A percentile compares a stretch with the other conserved stretches of the same genome.
These are phyloP conservation scores for Leishmania tarentolae DNA, from an alignment of 208 protist species.

Conservation along the genomic window DNA sequence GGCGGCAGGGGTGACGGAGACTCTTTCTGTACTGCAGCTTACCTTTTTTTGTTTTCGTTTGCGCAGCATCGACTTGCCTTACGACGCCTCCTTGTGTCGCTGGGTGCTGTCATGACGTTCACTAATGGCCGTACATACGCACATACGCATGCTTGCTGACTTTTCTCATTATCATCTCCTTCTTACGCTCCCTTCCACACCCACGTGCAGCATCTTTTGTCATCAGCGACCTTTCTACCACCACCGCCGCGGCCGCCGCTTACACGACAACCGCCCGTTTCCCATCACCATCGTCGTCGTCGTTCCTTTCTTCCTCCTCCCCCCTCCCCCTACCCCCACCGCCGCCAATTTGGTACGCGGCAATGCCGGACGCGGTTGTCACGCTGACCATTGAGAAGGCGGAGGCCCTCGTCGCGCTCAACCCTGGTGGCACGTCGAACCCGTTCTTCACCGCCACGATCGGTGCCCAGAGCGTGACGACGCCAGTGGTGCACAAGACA, in stretches of 20 bases:
- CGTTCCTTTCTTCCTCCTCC: not conserved
- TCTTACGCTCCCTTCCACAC: not conserved
- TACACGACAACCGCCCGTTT: not conserved
- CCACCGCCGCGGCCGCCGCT: not conserved
- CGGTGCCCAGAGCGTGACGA: conserved; percentile 44
- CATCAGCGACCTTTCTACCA: too few species aligned
- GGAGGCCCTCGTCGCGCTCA: conserved; percentile 65
- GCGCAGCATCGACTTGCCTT: not conserved
- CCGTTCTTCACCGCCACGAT: conserved; percentile 67
- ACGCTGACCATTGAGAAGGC: conserved; percentile 59
- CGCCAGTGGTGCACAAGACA: conserved; percentile 47
- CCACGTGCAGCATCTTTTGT: too few species aligned
- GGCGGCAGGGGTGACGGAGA: not conserved
- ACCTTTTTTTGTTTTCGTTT: not conserved
- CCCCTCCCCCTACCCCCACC: not conserved
- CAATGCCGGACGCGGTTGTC: conserved; percentile 35
- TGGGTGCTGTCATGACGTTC: not conserved
- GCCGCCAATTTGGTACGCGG: not conserved
- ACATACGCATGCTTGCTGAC: not conserved
- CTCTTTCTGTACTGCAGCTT: not conserved
- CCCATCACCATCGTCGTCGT: not conserved
- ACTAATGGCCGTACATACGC: not conserved
- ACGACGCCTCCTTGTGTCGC: not conserved
- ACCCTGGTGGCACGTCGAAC: conserved; percentile 75
- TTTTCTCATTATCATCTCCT: not conserved